Conservation (phyloP, 2,329 filamentous ascomycete genomes). For the Curvularia eragrostidis region DNA sequence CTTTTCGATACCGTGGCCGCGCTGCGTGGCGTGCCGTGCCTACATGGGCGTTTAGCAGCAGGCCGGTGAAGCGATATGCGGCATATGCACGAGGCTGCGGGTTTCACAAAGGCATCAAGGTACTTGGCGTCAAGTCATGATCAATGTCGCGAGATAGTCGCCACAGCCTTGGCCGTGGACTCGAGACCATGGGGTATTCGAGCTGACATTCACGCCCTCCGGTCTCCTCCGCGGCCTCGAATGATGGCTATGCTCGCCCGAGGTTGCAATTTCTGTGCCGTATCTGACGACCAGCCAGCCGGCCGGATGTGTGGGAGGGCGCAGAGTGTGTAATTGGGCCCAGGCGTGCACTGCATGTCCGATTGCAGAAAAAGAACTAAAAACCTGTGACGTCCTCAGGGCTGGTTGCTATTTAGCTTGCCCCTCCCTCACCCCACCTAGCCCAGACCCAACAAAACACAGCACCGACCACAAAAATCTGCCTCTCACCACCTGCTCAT, state of each 20-base stretch:
- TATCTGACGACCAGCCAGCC: conserved; percentile 30
- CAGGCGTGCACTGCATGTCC: conserved; percentile 38
- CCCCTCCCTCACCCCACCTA: conserved; percentile 40
- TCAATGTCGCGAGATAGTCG: conserved; percentile 3
- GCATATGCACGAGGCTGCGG: conserved; percentile 27
- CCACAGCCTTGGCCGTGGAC: conserved; percentile 22
- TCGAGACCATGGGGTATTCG: conserved; percentile 19
- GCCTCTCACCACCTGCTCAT: conserved; percentile 26
- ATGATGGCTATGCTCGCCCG: conserved; percentile 30
- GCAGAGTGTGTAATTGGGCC: conserved; percentile 39
- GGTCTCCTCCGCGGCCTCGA: conserved; percentile 36
- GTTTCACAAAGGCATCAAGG: conserved; percentile 12
- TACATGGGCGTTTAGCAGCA: conserved; percentile 14
- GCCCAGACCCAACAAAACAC: conserved; percentile 40
- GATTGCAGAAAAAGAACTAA: conserved; percentile 40
- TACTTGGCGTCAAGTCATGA: conserved; percentile 14
- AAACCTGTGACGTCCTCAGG: conserved; percentile 37
- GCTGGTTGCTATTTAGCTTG: conserved; percentile 29
- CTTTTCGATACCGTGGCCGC: conserved; percentile 23
- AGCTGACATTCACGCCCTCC: conserved; percentile 20
- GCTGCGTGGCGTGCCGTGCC: conserved; percentile 26
- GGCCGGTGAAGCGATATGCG: conserved; percentile 32
- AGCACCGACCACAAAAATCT: conserved; percentile 31
- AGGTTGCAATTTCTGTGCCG: conserved; percentile 30
- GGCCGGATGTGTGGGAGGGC: conserved; percentile 44